A percentile compares a stretch with the other conserved stretches of the same genome.
Conservation (phyloP, 2,329 filamentous ascomycete genomes). For the Ophiognomonia clavigignenti-juglandacearum region DNA sequence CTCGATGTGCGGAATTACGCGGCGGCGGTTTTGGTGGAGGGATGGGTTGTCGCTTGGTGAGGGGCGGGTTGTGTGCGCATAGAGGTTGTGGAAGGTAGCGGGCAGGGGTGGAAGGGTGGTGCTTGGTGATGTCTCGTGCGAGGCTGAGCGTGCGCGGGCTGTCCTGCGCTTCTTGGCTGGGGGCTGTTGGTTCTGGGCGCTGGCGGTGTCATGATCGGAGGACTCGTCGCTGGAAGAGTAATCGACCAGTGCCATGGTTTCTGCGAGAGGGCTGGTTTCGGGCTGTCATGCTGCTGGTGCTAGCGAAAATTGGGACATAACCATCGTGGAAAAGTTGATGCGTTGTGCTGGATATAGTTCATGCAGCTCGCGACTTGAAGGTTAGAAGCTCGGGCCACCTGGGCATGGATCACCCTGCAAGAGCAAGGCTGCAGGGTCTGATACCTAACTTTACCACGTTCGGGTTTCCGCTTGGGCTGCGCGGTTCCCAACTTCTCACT, state of each 20-base stretch:
- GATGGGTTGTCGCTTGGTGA: slow-evolving; percentile 77
- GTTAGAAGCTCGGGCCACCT: no score
- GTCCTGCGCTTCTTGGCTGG: slow-evolving; percentile 19
- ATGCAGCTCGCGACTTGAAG: background rate
- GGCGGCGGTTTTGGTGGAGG: slow-evolving; percentile 79
- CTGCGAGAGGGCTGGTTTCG: slow-evolving; percentile 1
- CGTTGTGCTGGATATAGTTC: background rate
- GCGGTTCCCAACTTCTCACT: no score
- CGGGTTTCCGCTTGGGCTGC: no score
- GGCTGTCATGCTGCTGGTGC: background rate
- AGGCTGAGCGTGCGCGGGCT: background rate
- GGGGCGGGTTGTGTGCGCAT: slow-evolving; percentile 74
- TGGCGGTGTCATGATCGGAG: slow-evolving; percentile 13
- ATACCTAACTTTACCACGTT: no score
- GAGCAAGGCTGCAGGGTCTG: no score
- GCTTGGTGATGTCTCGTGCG: background rate
- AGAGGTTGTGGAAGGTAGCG: slow-evolving; percentile 78
- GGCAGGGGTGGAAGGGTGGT: slow-evolving; percentile 66
- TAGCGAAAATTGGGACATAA: background rate
- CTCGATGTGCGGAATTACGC: slow-evolving; percentile 75
- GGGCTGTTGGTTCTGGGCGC: slow-evolving; percentile 8
- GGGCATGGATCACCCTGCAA: no score
- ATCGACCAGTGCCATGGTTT: slow-evolving; percentile 34
- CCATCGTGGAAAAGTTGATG: no score
- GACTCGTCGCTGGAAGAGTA: slow-evolving; percentile 31